Percentiles rank a stretch among this genome's conserved stretches.
Evolutionary conservation across 352 stramenopile genomes (phyloP).

Genomic region (Achlya hypogyna): DNA sequence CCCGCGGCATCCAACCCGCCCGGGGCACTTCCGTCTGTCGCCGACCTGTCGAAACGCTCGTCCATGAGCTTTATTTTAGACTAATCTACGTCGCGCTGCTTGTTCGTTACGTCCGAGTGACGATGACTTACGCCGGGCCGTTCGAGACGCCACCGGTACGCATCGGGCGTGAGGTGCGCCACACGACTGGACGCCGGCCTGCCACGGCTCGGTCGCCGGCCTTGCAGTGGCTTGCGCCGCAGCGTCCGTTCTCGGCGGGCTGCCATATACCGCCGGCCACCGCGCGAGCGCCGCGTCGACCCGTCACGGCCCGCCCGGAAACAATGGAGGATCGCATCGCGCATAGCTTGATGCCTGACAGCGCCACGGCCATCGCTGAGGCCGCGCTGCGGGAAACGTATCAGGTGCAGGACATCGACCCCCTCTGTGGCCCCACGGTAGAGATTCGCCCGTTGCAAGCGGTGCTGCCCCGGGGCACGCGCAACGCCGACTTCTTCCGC

Average conservation of each 20-base stretch:
- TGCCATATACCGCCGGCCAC: not conserved
- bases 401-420: slow-evolving; percentile 3
- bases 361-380: slow-evolving; percentile 9
- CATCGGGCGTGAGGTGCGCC: slow-evolving; percentile 9
- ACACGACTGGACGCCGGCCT: slow-evolving; percentile 2
- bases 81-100: too few species aligned
- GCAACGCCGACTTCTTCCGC: slow-evolving; percentile 15
- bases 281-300: not conserved
- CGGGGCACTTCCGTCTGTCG: slow-evolving; percentile 4
- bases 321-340: not conserved
- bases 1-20: not conserved
- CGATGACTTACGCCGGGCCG: not conserved
- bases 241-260: slow-evolving; percentile 7
- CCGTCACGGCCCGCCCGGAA: not conserved
- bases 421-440: slow-evolving; percentile 4
- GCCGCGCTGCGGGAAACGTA: slow-evolving; percentile 6
- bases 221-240: not conserved
- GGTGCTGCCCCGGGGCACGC: not conserved
- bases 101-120: too few species aligned
- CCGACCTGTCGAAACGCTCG: slow-evolving; percentile 9
- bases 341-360: not conserved
- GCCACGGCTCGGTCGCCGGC: not conserved
- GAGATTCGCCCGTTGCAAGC: slow-evolving; percentile 14
- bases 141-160: slow-evolving; percentile 11
- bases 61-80: slow-evolving; percentile 22